These are phyloP conservation scores for Pezicula neosporulosa DNA, from an alignment of 2,329 filamentous ascomycete genomes.

Conservation along the genomic window DNA sequence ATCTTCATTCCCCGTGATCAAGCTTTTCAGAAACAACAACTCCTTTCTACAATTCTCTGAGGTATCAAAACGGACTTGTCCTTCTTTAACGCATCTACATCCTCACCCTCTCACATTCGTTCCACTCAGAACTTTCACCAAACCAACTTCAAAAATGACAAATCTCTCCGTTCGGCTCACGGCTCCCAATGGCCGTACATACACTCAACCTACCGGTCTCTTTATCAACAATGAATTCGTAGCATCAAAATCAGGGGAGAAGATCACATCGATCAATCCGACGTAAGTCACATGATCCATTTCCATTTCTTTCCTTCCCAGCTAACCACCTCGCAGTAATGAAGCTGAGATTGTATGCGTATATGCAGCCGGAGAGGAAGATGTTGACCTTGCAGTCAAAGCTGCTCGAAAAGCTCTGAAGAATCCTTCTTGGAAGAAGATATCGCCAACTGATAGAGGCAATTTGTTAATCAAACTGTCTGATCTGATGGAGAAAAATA, in stretches of 20 bases:
- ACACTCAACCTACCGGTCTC: conserved; percentile 65
- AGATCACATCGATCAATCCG: conserved; percentile 64
- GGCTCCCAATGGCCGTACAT: conserved; percentile 69
- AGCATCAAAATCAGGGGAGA: conserved; percentile 56
- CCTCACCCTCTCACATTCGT: too few relatives aligned
- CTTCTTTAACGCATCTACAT: too few relatives aligned
- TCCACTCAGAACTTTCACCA: too few relatives aligned
- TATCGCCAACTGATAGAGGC: conserved; percentile 63
- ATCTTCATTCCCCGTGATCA: too few relatives aligned
- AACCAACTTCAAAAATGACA: background rate
- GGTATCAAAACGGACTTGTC: too few relatives aligned
- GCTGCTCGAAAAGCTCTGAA: conserved; percentile 66
- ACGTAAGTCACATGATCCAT: conserved; percentile 39
- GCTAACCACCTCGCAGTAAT: conserved; percentile 33
- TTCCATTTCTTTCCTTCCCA: background rate
- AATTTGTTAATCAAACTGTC: conserved; percentile 66
- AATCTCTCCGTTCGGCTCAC: background rate
- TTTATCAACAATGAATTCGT: conserved; percentile 81
- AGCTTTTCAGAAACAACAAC: too few relatives aligned
- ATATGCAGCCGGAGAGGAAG: conserved; percentile 60
- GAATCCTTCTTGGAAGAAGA: conserved; percentile 58
- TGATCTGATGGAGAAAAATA: conserved; percentile 62
- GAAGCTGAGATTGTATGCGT: conserved; percentile 67
- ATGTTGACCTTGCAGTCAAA: conserved; percentile 64
- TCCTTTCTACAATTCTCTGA: too few relatives aligned